phyloP scores from a whole-genome alignment of 2,329 filamentous ascomycete genomes.

The Chaetomium olivaceum region DNA sequence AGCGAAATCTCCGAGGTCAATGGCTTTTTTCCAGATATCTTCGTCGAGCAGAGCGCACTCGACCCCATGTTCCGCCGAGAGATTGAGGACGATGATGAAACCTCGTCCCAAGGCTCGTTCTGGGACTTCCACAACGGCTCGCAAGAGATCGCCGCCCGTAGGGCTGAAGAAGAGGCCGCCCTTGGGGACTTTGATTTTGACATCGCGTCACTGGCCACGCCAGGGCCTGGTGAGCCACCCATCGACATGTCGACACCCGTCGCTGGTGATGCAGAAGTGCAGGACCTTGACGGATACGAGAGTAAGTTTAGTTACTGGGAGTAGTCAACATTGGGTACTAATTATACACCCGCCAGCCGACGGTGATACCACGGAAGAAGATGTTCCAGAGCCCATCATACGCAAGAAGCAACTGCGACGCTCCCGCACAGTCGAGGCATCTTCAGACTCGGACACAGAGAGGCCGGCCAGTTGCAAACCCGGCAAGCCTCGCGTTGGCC shows the following conservation, averaged over 20 bases:
- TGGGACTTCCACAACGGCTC: slow-evolving; percentile 60
- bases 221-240: slow-evolving; percentile 39
- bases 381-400: slow-evolving; percentile 52
- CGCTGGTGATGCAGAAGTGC: slow-evolving; percentile 37
- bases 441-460: slow-evolving; percentile 54
- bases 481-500: slow-evolving; percentile 56
- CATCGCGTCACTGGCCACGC: slow-evolving; percentile 48
- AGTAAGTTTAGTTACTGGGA: slow-evolving; percentile 49
- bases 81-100: slow-evolving; percentile 68
- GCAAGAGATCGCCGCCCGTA: slow-evolving; percentile 41
- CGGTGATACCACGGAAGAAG: slow-evolving; percentile 64
- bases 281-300: slow-evolving; percentile 59
- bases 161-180: slow-evolving; percentile 47
- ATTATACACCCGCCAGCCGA: slow-evolving; percentile 49
- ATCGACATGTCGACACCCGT: slow-evolving; percentile 39
- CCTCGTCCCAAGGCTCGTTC: slow-evolving; percentile 59
- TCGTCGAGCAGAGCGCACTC: slow-evolving; percentile 71
- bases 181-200: slow-evolving; percentile 46
- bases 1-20: slow-evolving; percentile 60
- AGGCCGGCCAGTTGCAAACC: slow-evolving; percentile 45
- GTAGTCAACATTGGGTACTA: slow-evolving; percentile 39
- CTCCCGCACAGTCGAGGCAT: slow-evolving; percentile 39
- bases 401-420: slow-evolving; percentile 50
- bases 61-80: slow-evolving; percentile 72
- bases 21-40: slow-evolving; percentile 75